Evolutionary conservation across 352 stramenopile species (phyloP).

Genomic region (Phytophthora cactorum): DNA sequence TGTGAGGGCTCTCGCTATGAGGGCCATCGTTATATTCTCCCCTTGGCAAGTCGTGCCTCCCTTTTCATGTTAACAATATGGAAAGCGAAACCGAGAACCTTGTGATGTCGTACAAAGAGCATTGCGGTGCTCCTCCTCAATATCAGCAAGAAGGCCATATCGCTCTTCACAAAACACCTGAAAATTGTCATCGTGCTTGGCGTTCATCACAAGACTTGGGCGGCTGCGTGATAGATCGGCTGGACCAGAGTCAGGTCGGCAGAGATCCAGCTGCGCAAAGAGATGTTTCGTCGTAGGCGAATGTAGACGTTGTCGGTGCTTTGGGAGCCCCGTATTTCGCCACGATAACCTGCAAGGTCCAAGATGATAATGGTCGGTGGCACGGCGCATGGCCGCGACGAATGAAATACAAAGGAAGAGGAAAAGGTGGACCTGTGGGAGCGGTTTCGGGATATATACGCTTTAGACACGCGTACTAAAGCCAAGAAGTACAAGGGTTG

Average conservation of each 20-base stretch:
- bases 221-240: slow-evolving; percentile 45
- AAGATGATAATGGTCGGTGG: too few relatives aligned
- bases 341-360: too few relatives aligned
- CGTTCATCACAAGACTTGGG: slow-evolving; percentile 79
- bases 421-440: too few relatives aligned
- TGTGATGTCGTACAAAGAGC: slow-evolving; percentile 76
- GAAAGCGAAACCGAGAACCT: slow-evolving; percentile 93
- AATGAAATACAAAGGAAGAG: too few relatives aligned
- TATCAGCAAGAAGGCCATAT: slow-evolving; percentile 68
- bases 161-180: slow-evolving; percentile 77
- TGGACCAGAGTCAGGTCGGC: slow-evolving; percentile 55
- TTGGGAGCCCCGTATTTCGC: too few relatives aligned
- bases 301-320: slow-evolving; percentile 14
- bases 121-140: slow-evolving; percentile 85
- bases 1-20: too few relatives aligned
- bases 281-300: slow-evolving; percentile 13
- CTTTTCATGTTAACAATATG: slow-evolving; percentile 95
- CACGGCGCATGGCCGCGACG: too few relatives aligned
- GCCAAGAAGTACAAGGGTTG: too few relatives aligned
- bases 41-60: slow-evolving; percentile 89
- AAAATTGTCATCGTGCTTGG: slow-evolving; percentile 87
- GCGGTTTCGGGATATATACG: too few relatives aligned
- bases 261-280: not conserved
- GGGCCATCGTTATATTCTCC: too few relatives aligned
- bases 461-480: too few relatives aligned